A percentile compares a stretch with the other conserved stretches of the same genome.
These are phyloP conservation scores for Saturnispora sanitii DNA, from an alignment of 805 yeast genomes.

Conservation along the genomic window DNA sequence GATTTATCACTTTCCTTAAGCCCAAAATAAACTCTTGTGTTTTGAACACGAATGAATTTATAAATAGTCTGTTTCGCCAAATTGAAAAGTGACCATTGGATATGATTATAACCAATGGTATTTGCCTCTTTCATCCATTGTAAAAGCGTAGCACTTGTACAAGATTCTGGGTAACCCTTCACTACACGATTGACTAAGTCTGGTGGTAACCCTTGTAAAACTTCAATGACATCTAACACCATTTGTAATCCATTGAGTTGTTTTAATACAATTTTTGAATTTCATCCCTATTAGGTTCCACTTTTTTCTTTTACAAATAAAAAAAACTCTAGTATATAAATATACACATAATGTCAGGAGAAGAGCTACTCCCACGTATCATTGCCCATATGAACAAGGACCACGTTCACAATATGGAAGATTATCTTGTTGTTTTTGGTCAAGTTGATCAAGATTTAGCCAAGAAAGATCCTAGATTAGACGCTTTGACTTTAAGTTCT, in stretches of 20 bases:
- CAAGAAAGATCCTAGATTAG: constrained; percentile 32
- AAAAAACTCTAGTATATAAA: no score
- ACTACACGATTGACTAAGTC: neutral
- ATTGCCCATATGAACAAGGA: constrained; percentile 72
- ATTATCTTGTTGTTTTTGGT: constrained; percentile 58
- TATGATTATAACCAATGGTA: neutral
- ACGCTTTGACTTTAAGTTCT: constrained; percentile 34
- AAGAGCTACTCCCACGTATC: constrained; percentile 31
- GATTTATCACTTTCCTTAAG: neutral
- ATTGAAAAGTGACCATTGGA: neutral
- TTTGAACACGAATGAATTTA: neutral
- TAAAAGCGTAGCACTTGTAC: constrained; percentile 1
- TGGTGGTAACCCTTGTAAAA: neutral
- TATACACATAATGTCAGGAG: neutral
- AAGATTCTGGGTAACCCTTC: neutral
- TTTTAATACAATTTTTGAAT: neutral
- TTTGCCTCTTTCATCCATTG: constrained; percentile 1
- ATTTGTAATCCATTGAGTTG: no score
- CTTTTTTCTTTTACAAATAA: neutral
- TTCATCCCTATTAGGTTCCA: neutral
- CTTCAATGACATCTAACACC: neutral
- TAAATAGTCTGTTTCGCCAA: constrained; percentile 1
- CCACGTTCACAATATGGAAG: constrained; percentile 63
- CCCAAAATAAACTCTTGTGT: neutral
- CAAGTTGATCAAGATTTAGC: constrained; percentile 11